Base-by-base conservation (phyloP, 192 early-diverging fungal species). In the Entophlyctis luteolus region DNA sequence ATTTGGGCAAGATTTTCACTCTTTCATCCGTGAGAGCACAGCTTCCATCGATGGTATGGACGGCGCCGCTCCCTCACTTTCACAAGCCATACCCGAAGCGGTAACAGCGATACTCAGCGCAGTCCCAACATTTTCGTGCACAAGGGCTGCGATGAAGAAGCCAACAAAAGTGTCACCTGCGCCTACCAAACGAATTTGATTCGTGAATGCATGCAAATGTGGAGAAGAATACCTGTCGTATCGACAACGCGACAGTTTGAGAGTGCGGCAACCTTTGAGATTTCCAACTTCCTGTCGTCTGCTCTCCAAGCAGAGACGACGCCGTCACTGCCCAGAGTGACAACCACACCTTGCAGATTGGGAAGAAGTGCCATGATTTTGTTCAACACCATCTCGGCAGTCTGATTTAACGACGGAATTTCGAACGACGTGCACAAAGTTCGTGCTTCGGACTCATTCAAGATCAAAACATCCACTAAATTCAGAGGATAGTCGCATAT, bases 371-470 rank as follows among this genome's bases (percentile, higher is more conserved):
- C 4, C 45, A 63, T 22, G 46, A 57, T 33, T 12, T 18, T 16
- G 18, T 34, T 18, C 32, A 57, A 23, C 27, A 25, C n/a, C 37
- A n/a, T 25, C 32, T 34, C 55, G 16, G 18, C 35, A 39, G 32
- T 18, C 10, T 22, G n/a, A 49, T n/a, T n/a, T n/a, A n/a, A n/a
- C n/a, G 28, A 29, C 25, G 6, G 10, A 1, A 59, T 63, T 23
- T 71, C 52, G 28, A 81, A 76, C 55, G 88, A 35, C n/a, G 67
- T 71, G 27, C 20, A 73, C 14, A 92, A 57, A 20, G 59, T 68
- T 2, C 71, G 57, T 0, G 90, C 85, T 69, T 97, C 94, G 14
- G 75, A 77, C 67, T 91, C 86, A 71, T 97, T 97, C 47, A 94
- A 72, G 1, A 95, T 76, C 54, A 97, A 75, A 31, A 92, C 80